Conservation (phyloP, 2,329 filamentous ascomycete genomes). For the Cladorrhinum sp. region DNA sequence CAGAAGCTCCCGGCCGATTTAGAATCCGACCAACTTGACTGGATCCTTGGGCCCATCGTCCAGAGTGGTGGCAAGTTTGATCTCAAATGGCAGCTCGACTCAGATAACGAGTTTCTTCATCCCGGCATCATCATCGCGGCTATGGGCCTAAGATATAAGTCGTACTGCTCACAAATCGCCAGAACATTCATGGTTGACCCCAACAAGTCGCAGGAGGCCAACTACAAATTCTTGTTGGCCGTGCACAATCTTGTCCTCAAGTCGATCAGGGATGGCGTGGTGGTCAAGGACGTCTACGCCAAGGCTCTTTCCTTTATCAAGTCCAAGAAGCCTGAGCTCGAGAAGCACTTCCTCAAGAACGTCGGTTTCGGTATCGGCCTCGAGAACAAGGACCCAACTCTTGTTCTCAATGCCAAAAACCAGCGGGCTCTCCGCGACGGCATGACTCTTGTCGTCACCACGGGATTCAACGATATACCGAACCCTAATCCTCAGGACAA, state of each 20-base stretch:
- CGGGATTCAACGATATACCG: slow-evolving; percentile 84
- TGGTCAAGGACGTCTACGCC: slow-evolving; percentile 85
- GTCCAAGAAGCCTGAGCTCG: slow-evolving; percentile 89
- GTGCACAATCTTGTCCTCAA: slow-evolving; percentile 90
- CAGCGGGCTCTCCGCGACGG: slow-evolving; percentile 81
- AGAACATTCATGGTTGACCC: slow-evolving; percentile 96
- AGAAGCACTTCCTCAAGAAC: slow-evolving; percentile 91
- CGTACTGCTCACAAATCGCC: slow-evolving; percentile 88
- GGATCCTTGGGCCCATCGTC: slow-evolving; percentile 85
- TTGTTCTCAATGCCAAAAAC: slow-evolving; percentile 86
- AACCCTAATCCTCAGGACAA: slow-evolving; percentile 87
- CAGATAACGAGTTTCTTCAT: slow-evolving; percentile 79
- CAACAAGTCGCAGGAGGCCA: slow-evolving; percentile 90
- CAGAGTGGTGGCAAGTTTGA: slow-evolving; percentile 97
- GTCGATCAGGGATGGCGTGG: slow-evolving; percentile 80
- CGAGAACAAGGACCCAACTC: slow-evolving; percentile 79
- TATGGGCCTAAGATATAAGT: slow-evolving; percentile 90
- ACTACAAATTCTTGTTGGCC: slow-evolving; percentile 82
- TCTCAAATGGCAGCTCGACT: slow-evolving; percentile 72
- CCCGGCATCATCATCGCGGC: slow-evolving; percentile 91
- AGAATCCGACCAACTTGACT: slow-evolving; percentile 85
- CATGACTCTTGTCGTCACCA: slow-evolving; percentile 91
- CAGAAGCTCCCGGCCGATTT: slow-evolving; percentile 82
- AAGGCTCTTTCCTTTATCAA: slow-evolving; percentile 80
- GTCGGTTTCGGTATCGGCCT: slow-evolving; percentile 91